These are phyloP conservation scores for Tritrichomonas foetus DNA, from an alignment of 208 protist species.

Conservation along the genomic window DNA sequence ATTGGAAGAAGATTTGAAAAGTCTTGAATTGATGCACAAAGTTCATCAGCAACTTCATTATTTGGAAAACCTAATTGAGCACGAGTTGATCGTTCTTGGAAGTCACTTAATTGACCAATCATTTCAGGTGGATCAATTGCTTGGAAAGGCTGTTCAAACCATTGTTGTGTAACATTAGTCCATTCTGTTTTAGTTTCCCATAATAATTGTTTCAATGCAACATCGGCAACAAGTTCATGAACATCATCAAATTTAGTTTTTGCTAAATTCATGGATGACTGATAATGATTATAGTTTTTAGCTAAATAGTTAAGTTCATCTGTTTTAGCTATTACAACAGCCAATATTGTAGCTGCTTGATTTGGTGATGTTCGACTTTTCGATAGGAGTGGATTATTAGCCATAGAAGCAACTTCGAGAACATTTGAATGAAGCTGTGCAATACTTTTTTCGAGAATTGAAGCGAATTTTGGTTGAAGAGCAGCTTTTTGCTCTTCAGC, in stretches of 20 bases:
- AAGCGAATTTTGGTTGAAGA: neutral
- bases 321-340: neutral
- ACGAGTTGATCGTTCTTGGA: neutral
- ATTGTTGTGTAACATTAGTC: neutral
- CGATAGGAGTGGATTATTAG: neutral
- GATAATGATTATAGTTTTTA: neutral
- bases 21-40: neutral
- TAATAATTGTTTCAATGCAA: neutral
- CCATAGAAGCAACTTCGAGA: neutral
- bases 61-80: neutral
- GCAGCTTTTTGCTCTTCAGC: neutral
- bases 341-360: neutral
- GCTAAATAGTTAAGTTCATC: neutral
- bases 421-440: neutral
- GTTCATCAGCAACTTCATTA: neutral
- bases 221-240: neutral
- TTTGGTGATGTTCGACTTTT: neutral
- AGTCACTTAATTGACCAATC: neutral
- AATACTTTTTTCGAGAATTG: neutral
- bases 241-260: conserved; percentile 10
- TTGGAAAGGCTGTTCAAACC: neutral
- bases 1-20: neutral
- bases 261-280: neutral
- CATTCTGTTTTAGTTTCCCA: conserved; percentile 8
- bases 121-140: neutral